Conservation (phyloP, 805 yeast genomes). For the Candida verbasci region DNA sequence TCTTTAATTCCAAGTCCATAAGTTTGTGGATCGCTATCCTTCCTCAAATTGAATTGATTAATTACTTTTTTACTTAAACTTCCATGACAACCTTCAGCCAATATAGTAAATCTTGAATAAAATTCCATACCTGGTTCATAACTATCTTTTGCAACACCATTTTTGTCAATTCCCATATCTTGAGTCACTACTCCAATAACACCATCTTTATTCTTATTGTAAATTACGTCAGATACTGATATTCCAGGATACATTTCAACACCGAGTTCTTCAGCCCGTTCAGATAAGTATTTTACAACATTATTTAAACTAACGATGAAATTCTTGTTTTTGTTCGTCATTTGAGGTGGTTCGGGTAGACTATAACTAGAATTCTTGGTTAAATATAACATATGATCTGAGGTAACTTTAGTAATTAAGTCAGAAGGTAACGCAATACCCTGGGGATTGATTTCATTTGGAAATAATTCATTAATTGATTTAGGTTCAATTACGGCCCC, state of each 20-base stretch:
- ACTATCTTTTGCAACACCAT: constrained; percentile 73
- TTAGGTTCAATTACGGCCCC: constrained; percentile 94
- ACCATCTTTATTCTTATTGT: constrained; percentile 45
- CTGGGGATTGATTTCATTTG: constrained; percentile 52
- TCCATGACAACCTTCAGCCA: constrained; percentile 99
- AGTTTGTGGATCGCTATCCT: constrained; percentile 69
- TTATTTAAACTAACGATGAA: constrained; percentile 80
- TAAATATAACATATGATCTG: constrained; percentile 70
- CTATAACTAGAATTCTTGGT: constrained; percentile 59
- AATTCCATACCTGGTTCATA: constrained; percentile 98
- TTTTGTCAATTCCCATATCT: constrained; percentile 79
- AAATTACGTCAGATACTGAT: constrained; percentile 75
- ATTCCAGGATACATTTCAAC: constrained; percentile 93
- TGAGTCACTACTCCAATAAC: constrained; percentile 91
- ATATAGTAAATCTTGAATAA: constrained; percentile 80
- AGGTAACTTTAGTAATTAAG: constrained; percentile 66
- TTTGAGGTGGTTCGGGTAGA: constrained; percentile 90
- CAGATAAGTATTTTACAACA: constrained; percentile 77
- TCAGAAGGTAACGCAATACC: constrained; percentile 74
- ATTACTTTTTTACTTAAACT: constrained; percentile 79
- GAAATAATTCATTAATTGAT: constrained; percentile 79
- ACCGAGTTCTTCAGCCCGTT: constrained; percentile 87
- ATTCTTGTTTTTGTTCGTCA: constrained; percentile 76
- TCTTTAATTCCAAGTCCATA: constrained; percentile 96
- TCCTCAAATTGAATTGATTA: constrained; percentile 62